Conservation (phyloP, 305 asterid genomes). For the Striga hermonthica region DNA sequence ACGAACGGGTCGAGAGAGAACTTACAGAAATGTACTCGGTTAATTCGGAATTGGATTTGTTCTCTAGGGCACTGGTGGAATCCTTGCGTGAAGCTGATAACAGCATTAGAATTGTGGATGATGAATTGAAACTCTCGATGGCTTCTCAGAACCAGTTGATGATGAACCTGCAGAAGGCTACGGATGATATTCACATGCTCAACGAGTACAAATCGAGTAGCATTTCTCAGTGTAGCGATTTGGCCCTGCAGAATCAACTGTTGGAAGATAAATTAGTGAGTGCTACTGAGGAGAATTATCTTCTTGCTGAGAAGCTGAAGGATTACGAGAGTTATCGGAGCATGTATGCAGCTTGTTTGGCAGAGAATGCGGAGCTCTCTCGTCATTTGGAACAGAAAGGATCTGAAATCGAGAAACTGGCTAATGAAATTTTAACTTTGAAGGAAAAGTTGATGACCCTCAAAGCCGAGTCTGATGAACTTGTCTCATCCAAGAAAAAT, state of each 20-base stretch:
- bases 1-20: slow-evolving; percentile 81
- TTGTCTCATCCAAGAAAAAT: slow-evolving; percentile 53
- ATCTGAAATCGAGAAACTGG: slow-evolving; percentile 47
- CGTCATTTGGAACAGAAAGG: slow-evolving; percentile 53
- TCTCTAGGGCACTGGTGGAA: slow-evolving; percentile 64
- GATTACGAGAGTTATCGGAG: slow-evolving; percentile 50
- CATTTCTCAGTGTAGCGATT: slow-evolving; percentile 53
- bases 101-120: slow-evolving; percentile 40
- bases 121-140: slow-evolving; percentile 57
- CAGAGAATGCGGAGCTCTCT: slow-evolving; percentile 63
- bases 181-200: slow-evolving; percentile 57
- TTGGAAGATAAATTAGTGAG: slow-evolving; percentile 59
- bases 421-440: slow-evolving; percentile 48
- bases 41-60: slow-evolving; percentile 72
- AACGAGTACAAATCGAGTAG: slow-evolving; percentile 60
- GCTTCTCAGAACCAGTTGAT: slow-evolving; percentile 58
- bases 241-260: slow-evolving; percentile 64
- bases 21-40: slow-evolving; percentile 67
- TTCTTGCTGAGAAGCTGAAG: slow-evolving; percentile 57
- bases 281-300: slow-evolving; percentile 49
- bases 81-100: slow-evolving; percentile 57
- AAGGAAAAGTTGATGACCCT: slow-evolving; percentile 45
- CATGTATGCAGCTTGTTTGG: slow-evolving; percentile 61
- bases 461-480: slow-evolving; percentile 50
- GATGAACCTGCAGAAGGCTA: slow-evolving; percentile 60